A percentile compares a stretch with the other conserved stretches of the same genome.
Evolutionary conservation across 208 protist genomes (phyloP).

Genomic region (Strigomonas oncopelti): DNA sequence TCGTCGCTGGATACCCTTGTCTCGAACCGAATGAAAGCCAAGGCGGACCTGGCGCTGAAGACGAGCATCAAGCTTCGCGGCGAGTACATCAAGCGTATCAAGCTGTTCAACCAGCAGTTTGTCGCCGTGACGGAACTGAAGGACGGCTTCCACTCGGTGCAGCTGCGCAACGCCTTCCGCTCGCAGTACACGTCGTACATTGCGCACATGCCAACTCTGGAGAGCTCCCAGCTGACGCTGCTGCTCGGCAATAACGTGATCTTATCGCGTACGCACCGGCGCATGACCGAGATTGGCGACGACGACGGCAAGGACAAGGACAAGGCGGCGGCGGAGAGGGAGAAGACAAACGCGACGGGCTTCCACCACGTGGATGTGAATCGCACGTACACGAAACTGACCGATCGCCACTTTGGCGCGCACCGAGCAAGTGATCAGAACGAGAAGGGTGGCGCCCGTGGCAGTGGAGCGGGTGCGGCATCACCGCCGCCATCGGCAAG

Average conservation of each 20-base stretch:
- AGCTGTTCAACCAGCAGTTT: conserved; percentile 59
- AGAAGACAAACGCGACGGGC: neutral
- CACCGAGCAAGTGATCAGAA: neutral
- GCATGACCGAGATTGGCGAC: neutral
- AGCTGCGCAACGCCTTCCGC: conserved; percentile 36
- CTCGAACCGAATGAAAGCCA: conserved; percentile 59
- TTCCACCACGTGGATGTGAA: neutral
- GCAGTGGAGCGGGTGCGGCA: neutral
- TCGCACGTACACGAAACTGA: neutral
- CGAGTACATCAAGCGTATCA: conserved; percentile 82
- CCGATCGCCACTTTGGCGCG: neutral
- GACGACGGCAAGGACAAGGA: neutral
- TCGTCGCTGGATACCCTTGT: conserved; percentile 59
- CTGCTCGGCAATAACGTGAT: conserved; percentile 17
- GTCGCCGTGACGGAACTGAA: conserved; percentile 35
- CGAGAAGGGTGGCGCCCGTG: neutral
- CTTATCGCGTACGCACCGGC: neutral
- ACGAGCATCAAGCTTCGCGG: conserved; percentile 56
- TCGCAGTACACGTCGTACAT: conserved; percentile 56
- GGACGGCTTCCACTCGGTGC: conserved; percentile 24
- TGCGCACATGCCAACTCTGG: conserved; percentile 35
- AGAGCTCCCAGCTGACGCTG: conserved; percentile 46
- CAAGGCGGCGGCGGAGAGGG: neutral
- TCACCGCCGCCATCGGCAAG: neutral
- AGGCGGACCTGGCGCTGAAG: conserved; percentile 66